Percentiles rank a stretch among this genome's conserved stretches.
Conservation (phyloP, 2,329 filamentous ascomycete species). For the Coleophoma eucalyptorum region DNA sequence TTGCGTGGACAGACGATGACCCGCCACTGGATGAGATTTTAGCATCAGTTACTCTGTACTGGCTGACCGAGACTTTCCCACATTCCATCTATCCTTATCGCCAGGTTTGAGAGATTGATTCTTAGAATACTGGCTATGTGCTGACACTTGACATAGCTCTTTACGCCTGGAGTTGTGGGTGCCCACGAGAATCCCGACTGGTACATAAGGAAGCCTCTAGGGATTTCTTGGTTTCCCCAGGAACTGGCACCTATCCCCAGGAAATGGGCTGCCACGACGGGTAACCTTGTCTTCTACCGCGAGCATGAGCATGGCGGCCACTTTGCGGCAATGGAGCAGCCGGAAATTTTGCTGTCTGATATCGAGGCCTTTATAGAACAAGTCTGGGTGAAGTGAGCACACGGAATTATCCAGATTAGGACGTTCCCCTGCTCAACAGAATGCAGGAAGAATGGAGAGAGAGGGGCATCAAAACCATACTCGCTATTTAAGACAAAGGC, state of each 20-base stretch:
- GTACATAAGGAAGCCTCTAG: constrained; percentile 39
- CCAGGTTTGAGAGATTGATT: constrained; percentile 13
- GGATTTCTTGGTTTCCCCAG: constrained; percentile 39
- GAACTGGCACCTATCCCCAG: constrained; percentile 37
- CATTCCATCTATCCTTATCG: constrained; percentile 47
- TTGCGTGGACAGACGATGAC: constrained; percentile 45
- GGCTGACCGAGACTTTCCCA: constrained; percentile 47
- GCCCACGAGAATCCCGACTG: neutral
- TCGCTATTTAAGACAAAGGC: too few relatives aligned
- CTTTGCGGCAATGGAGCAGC: constrained; percentile 45
- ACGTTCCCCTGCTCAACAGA: too few relatives aligned
- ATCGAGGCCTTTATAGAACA: constrained; percentile 36
- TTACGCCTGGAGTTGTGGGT: neutral
- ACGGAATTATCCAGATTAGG: too few relatives aligned
- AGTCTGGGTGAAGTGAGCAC: constrained; percentile 27
- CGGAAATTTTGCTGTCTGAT: constrained; percentile 36
- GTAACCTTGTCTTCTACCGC: constrained; percentile 32
- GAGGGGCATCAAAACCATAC: too few relatives aligned
- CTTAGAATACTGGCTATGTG: neutral
- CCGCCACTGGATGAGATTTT: constrained; percentile 41
- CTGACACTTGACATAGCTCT: neutral
- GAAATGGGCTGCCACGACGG: constrained; percentile 29
- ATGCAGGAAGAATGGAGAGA: too few relatives aligned
- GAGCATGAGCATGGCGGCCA: constrained; percentile 44
- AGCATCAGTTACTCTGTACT: constrained; percentile 47